These are phyloP conservation scores for Miscanthus lutarioriparius DNA, from an alignment of 176 grass and related monocot species.

Conservation along the genomic window DNA sequence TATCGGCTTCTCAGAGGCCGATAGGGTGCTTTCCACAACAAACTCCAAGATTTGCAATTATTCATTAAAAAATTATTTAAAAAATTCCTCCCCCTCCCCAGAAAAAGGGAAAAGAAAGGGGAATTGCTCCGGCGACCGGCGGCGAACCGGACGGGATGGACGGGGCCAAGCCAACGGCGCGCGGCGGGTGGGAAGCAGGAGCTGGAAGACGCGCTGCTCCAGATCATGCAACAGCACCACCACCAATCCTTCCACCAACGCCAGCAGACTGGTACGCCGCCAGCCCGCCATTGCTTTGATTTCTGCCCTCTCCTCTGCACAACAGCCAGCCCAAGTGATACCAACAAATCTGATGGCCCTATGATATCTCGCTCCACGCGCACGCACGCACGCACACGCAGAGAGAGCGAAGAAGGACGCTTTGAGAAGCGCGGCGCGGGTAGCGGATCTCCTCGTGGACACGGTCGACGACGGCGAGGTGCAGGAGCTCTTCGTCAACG, in stretches of 20 bases:
- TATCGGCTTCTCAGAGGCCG: no score
- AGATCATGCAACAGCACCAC: constrained; percentile 60
- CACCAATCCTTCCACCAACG: constrained; percentile 53
- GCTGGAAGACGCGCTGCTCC: constrained; percentile 66
- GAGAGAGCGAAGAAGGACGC: constrained; percentile 64
- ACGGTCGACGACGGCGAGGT: constrained; percentile 61
- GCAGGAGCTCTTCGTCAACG: constrained; percentile 72
- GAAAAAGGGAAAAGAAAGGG: no score
- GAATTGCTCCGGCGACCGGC: neutral
- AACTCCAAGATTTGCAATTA: no score
- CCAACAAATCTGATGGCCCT: no score
- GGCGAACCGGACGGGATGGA: constrained; percentile 31
- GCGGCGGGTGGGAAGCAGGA: constrained; percentile 43
- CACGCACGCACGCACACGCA: constrained; percentile 21
- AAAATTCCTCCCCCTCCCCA: no score
- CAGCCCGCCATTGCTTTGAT: no score
- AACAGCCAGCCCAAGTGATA: no score
- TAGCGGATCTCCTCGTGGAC: constrained; percentile 58
- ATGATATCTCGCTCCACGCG: neutral
- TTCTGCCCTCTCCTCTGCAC: no score
- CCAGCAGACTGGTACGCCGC: constrained; percentile 54
- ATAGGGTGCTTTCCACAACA: no score
- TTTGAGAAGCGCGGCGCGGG: constrained; percentile 38
- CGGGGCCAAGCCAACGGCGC: constrained; percentile 24
- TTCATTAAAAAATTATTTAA: no score